Conservation (phyloP, 352 stramenopile genomes). For the Pythium volutum region DNA sequence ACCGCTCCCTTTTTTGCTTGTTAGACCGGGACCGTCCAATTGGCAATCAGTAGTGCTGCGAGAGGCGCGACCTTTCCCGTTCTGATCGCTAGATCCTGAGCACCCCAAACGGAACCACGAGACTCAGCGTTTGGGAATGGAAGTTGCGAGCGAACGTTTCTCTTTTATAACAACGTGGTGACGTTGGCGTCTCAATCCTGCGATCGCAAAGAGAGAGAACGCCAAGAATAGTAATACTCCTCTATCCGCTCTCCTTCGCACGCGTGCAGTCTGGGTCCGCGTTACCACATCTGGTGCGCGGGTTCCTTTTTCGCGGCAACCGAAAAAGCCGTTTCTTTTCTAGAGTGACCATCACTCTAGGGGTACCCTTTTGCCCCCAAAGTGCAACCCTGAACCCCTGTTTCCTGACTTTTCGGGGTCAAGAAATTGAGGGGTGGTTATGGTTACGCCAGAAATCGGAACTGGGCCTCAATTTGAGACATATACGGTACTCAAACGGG, state of each 20-base stretch:
- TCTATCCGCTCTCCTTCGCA: neutral
- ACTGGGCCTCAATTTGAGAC: neutral
- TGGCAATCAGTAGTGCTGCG: neutral
- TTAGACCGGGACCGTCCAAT: neutral
- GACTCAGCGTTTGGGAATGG: neutral
- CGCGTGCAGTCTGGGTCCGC: too few relatives aligned
- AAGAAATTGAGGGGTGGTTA: too few relatives aligned
- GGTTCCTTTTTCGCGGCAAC: slow-evolving; percentile 5
- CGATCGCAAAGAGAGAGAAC: neutral
- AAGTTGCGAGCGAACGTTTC: neutral
- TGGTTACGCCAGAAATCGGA: neutral
- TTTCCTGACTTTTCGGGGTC: neutral
- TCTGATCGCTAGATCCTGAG: neutral
- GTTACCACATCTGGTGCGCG: neutral
- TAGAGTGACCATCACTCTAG: slow-evolving; percentile 4
- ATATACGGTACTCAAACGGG: neutral
- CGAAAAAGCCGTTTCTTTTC: neutral
- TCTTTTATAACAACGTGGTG: neutral
- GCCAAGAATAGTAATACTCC: neutral
- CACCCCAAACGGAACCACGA: too few relatives aligned
- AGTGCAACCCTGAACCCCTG: slow-evolving; percentile 7
- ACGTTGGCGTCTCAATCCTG: neutral
- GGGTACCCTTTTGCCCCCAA: slow-evolving; percentile 1
- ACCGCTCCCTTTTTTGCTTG: neutral
- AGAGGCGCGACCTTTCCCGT: neutral